Conservation (phyloP, 306 rosid species). For the Cucurbita pepo region DNA sequence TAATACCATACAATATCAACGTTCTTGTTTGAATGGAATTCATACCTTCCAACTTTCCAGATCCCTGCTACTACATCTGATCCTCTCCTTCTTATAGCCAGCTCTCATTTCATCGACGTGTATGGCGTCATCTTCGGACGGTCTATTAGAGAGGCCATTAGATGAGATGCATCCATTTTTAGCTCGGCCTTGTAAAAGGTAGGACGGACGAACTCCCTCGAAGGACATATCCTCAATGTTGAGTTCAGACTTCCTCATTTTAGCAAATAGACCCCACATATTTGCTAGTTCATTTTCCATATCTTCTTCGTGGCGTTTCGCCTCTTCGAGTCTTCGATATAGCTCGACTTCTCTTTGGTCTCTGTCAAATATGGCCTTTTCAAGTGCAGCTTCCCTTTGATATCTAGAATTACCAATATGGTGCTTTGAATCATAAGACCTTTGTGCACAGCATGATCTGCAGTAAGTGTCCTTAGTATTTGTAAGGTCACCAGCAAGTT, state of each 20-base stretch:
- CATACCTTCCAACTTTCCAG: constrained; percentile 52
- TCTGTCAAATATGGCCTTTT: constrained; percentile 34
- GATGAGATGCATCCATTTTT: constrained; percentile 19
- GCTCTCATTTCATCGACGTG: constrained; percentile 33
- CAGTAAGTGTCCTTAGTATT: constrained; percentile 32
- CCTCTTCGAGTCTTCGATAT: constrained; percentile 44
- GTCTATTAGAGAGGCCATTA: constrained; percentile 18
- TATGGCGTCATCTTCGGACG: constrained; percentile 24
- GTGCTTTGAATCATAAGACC: constrained; percentile 26
- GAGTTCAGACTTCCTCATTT: constrained; percentile 29
- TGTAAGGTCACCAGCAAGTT: constrained; percentile 43
- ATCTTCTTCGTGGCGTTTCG: constrained; percentile 37
- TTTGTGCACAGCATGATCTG: constrained; percentile 26
- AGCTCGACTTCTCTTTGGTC: constrained; percentile 45
- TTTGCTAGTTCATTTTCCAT: constrained; percentile 60
- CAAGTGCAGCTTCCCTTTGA: constrained; percentile 56
- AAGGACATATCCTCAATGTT: constrained; percentile 27
- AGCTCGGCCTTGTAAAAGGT: constrained; percentile 18
- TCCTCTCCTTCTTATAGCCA: constrained; percentile 51
- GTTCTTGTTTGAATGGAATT: not conserved
- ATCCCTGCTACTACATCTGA: constrained; percentile 36
- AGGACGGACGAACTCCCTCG: constrained; percentile 18
- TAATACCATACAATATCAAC: not conserved
- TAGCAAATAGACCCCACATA: constrained; percentile 44
- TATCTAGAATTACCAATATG: constrained; percentile 22